These are phyloP conservation scores for Wallacemonas sp. DNA, from an alignment of 208 protist species.

Conservation along the genomic window DNA sequence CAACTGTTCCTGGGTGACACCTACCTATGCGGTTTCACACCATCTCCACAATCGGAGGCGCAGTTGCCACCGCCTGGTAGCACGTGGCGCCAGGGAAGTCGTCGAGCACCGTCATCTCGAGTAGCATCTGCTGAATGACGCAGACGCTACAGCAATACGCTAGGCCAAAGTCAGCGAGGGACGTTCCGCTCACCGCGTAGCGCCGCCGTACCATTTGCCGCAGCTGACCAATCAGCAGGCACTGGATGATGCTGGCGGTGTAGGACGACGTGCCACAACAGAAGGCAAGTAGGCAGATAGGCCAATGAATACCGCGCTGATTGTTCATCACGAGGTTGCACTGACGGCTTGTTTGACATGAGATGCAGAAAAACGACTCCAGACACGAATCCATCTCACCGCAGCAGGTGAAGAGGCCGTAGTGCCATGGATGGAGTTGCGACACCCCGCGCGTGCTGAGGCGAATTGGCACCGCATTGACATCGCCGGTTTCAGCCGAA, in stretches of 20 bases:
- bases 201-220: constrained; percentile 18
- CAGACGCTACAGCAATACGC: constrained; percentile 37
- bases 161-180: constrained; percentile 17
- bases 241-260: neutral
- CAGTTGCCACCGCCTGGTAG: constrained; percentile 15
- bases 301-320: constrained; percentile 22
- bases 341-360: constrained; percentile 49
- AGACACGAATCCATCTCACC: constrained; percentile 15
- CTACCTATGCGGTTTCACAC: no score
- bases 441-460: neutral
- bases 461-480: constrained; percentile 4
- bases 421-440: constrained; percentile 13
- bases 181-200: constrained; percentile 18
- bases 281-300: constrained; percentile 11
- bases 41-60: constrained; percentile 32
- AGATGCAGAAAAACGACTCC: constrained; percentile 37
- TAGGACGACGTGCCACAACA: neutral
- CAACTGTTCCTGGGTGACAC: no score
- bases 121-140: constrained; percentile 45
- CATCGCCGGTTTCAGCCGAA: neutral
- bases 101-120: constrained; percentile 58
- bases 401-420: constrained; percentile 30
- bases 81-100: constrained; percentile 59
- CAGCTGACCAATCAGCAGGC: constrained; percentile 13
- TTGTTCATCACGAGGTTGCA: constrained; percentile 34